Percentiles rank a stretch among this genome's conserved stretches.
Evolutionary conservation across 2,329 filamentous ascomycete species (phyloP).

Genomic region (Cladophialophora bantiana): DNA sequence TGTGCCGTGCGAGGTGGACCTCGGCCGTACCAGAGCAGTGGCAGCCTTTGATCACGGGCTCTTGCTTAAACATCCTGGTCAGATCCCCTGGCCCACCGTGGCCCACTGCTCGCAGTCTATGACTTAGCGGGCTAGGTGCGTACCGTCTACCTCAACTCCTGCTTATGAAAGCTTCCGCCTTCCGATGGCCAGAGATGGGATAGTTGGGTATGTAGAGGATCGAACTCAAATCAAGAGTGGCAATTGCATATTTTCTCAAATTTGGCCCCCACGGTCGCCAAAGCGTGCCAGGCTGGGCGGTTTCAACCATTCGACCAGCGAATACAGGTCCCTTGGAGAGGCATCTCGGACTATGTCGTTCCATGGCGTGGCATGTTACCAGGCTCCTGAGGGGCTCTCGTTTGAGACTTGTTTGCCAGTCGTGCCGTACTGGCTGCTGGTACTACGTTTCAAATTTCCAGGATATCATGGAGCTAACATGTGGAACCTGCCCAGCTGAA

Average conservation of each 20-base stretch:
- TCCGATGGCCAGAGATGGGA: constrained; percentile 9
- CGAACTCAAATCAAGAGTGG: background rate
- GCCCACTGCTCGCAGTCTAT: constrained; percentile 11
- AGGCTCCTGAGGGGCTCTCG: background rate
- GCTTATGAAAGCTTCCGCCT: constrained; percentile 32
- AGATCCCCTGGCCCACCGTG: constrained; percentile 1
- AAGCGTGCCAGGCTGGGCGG: background rate
- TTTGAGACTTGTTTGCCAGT: background rate
- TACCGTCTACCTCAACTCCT: constrained; percentile 16
- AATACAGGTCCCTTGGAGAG: background rate
- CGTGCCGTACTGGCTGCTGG: too few relatives aligned
- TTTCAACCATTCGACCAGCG: constrained; percentile 4
- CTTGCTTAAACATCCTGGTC: constrained; percentile 6
- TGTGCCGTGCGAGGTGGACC: constrained; percentile 26
- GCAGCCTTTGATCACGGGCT: constrained; percentile 14
- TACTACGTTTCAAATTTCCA: constrained; percentile 1
- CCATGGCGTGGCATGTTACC: constrained; percentile 5
- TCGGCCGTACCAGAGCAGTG: background rate
- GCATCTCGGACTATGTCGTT: background rate
- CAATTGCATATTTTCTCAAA: constrained; percentile 8
- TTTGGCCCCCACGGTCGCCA: constrained; percentile 15
- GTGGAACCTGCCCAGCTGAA: constrained; percentile 15
- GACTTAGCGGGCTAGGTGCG: constrained; percentile 2
- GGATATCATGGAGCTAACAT: background rate
- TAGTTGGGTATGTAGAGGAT: background rate